A percentile compares a stretch with the other conserved stretches of the same genome.
phyloP scores from a whole-genome alignment of 306 rosid species.

The Ormosia semicastrata region DNA sequence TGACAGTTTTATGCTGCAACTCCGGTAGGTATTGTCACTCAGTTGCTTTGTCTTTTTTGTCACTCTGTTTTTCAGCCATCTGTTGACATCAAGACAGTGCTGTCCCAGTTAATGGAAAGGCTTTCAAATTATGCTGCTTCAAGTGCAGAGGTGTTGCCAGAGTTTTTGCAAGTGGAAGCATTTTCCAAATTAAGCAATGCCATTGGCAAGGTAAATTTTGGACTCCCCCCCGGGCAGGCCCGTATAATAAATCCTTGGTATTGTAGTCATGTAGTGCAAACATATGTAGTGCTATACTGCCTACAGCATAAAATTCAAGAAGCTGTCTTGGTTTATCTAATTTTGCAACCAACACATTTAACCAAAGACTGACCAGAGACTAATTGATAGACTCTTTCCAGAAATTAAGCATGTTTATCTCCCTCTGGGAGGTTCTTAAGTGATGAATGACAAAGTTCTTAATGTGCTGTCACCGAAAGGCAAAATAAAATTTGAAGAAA shows the following conservation, averaged over 20 bases:
- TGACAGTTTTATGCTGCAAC: conserved; percentile 19
- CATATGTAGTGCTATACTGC: conserved; percentile 1
- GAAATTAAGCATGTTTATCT: conserved; percentile 2
- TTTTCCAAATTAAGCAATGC: conserved; percentile 94
- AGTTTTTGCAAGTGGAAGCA: conserved; percentile 98
- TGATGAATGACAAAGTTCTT: conserved; percentile 5
- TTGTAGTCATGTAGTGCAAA: not conserved
- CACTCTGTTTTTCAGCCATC: conserved; percentile 57
- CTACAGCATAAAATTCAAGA: not conserved
- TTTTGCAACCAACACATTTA: not conserved
- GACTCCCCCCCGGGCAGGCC: not conserved
- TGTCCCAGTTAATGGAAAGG: conserved; percentile 97
- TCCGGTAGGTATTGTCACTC: not conserved
- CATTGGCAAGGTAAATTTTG: conserved; percentile 79
- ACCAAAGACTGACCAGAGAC: not conserved
- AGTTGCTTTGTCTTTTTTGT: not conserved
- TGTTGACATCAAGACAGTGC: conserved; percentile 93
- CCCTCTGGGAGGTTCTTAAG: not conserved
- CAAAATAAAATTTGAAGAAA: not conserved
- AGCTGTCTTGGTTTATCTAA: not conserved
- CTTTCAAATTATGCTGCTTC: conserved; percentile 98
- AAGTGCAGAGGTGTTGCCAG: conserved; percentile 92
- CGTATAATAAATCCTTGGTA: conserved; percentile 9
- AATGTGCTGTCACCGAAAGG: not conserved
- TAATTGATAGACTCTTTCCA: conserved; percentile 17